phyloP scores from a whole-genome alignment of 2,329 filamentous ascomycete species.

The Sclerotinia glacialis region DNA sequence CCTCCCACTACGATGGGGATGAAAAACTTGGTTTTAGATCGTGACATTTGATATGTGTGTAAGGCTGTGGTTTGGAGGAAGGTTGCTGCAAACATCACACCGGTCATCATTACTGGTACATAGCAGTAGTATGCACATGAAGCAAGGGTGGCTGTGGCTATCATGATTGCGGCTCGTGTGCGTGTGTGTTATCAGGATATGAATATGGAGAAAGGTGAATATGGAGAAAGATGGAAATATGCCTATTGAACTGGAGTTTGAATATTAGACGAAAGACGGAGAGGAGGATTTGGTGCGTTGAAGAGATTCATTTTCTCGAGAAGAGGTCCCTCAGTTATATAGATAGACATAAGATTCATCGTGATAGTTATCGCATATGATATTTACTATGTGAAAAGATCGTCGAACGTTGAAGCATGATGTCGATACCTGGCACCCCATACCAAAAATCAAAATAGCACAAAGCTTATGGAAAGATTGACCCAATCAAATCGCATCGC shows the following conservation, averaged over 20 bases:
- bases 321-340: neutral
- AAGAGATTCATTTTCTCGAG: neutral
- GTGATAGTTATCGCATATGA: constrained; percentile 7
- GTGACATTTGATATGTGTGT: constrained; percentile 3
- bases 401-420: neutral
- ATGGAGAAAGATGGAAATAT: neutral
- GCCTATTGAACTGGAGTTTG: neutral
- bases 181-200: neutral
- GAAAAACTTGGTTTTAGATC: constrained; percentile 7
- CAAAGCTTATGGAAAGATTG: neutral
- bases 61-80: neutral
- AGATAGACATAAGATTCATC: neutral
- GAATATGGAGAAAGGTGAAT: neutral
- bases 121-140: constrained; percentile 21
- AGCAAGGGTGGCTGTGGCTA: constrained; percentile 12
- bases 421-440: neutral
- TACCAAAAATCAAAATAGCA: neutral
- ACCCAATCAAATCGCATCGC: neutral
- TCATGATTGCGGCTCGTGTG: constrained; percentile 5
- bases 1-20: constrained; percentile 9
- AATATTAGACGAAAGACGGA: neutral
- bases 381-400: constrained; percentile 5
- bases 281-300: neutral
- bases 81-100: neutral
- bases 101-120: neutral